These are phyloP conservation scores for Verticillium nonalfalfae DNA, from an alignment of 2,329 filamentous ascomycete species.

Conservation along the genomic window DNA sequence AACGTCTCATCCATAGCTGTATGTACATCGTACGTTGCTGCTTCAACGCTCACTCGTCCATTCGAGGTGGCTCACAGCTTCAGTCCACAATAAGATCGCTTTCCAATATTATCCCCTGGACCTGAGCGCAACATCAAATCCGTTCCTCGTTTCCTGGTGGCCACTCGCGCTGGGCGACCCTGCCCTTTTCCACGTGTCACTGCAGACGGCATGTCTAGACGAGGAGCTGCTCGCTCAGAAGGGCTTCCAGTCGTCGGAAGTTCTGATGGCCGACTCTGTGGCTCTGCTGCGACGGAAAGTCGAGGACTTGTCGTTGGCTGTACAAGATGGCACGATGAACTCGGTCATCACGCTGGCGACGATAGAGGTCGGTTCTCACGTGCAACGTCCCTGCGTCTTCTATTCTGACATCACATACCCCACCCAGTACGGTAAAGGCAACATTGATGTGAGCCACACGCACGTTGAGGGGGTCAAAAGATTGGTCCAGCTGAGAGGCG, in stretches of 20 bases:
- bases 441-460: conserved; percentile 33
- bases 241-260: conserved; percentile 45
- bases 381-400: neutral
- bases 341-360: conserved; percentile 51
- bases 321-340: conserved; percentile 49
- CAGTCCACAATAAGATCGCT: conserved; percentile 50
- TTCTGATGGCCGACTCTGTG: conserved; percentile 52
- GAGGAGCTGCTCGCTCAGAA: conserved; percentile 44
- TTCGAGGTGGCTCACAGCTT: conserved; percentile 5
- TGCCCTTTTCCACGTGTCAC: conserved; percentile 50
- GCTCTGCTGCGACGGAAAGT: conserved; percentile 44
- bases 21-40: conserved; percentile 16
- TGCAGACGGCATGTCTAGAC: conserved; percentile 52
- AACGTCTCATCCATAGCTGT: conserved; percentile 52
- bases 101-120: conserved; percentile 56
- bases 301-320: conserved; percentile 34
- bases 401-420: neutral
- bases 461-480: conserved; percentile 43
- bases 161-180: conserved; percentile 49
- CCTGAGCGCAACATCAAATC: conserved; percentile 43
- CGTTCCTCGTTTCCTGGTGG: conserved; percentile 55
- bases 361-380: conserved; percentile 40
- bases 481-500: conserved; percentile 42
- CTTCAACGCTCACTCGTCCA: neutral
- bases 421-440: conserved; percentile 45